These are phyloP conservation scores for Fusarium torreyae DNA, from an alignment of 2,329 filamentous ascomycete genomes.

Conservation along the genomic window DNA sequence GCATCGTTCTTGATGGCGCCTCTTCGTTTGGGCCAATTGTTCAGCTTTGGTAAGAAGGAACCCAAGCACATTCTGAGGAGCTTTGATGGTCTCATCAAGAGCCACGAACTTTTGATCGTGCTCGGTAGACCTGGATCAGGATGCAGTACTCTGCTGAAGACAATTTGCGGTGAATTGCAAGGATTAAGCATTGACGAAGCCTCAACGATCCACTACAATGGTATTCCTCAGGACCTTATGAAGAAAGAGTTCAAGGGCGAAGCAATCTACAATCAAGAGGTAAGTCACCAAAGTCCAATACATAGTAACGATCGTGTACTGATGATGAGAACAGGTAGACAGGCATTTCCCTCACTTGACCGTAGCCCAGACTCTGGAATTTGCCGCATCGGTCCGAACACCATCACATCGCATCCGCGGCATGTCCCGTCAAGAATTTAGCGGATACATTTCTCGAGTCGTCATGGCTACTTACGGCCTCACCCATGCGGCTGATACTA, in stretches of 20 bases:
- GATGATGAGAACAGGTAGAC: slow-evolving; percentile 64
- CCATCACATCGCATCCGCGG: slow-evolving; percentile 75
- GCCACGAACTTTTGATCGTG: slow-evolving; percentile 78
- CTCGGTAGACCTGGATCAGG: slow-evolving; percentile 77
- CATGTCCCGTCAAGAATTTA: slow-evolving; percentile 73
- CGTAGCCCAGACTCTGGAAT: slow-evolving; percentile 80
- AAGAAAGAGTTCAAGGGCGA: slow-evolving; percentile 74
- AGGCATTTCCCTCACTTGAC: slow-evolving; percentile 83
- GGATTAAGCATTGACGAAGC: slow-evolving; percentile 67
- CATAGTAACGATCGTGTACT: background rate
- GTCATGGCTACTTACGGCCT: slow-evolving; percentile 81
- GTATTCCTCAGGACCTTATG: slow-evolving; percentile 67
- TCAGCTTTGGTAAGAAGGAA: slow-evolving; percentile 62
- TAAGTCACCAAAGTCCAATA: slow-evolving; percentile 19
- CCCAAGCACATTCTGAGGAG: slow-evolving; percentile 73
- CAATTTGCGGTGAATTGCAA: slow-evolving; percentile 71
- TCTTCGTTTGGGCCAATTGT: slow-evolving; percentile 69
- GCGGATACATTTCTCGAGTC: slow-evolving; percentile 74
- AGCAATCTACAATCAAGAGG: slow-evolving; percentile 84
- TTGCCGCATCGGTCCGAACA: slow-evolving; percentile 78
- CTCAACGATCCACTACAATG: slow-evolving; percentile 74
- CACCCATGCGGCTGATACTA: slow-evolving; percentile 79
- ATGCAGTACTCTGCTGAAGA: slow-evolving; percentile 75
- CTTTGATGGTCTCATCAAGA: slow-evolving; percentile 75
- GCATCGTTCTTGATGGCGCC: slow-evolving; percentile 71